Percentiles rank a stretch among this genome's conserved stretches.
These are phyloP conservation scores for Tuber magnatum DNA, from an alignment of 495 filamentous ascomycete genomes.

Conservation along the genomic window DNA sequence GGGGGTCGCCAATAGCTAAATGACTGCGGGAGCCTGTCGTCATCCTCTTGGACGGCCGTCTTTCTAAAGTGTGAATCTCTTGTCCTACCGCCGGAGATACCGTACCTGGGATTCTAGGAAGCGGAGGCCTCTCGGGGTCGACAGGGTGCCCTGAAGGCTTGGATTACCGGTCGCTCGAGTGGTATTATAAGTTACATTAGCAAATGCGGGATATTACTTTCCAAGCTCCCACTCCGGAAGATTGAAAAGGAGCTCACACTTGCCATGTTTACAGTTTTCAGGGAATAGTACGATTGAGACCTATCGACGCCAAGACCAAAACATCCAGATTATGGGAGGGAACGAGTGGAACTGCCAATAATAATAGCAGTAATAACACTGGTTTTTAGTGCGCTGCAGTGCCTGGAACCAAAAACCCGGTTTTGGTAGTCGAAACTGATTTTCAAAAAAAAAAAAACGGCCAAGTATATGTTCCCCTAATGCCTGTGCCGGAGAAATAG, in stretches of 20 bases:
- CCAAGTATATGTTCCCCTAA: no score
- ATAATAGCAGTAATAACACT: not conserved
- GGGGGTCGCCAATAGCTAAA: not conserved
- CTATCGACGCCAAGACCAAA: not conserved
- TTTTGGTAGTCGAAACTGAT: not conserved
- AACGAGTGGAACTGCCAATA: not conserved
- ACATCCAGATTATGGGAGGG: not conserved
- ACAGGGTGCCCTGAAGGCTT: not conserved
- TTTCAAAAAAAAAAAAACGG: not conserved
- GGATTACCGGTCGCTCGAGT: not conserved
- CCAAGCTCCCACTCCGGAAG: not conserved
- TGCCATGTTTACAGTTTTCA: not conserved
- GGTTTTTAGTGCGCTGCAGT: not conserved
- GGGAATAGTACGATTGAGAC: not conserved
- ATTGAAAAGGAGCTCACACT: not conserved
- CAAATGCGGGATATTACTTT: not conserved
- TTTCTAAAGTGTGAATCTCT: not conserved
- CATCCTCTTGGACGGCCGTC: not conserved
- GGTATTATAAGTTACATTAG: not conserved
- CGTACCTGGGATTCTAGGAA: no score
- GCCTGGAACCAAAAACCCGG: not conserved
- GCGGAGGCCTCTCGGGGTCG: no score
- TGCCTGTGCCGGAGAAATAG: no score
- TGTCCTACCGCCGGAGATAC: not conserved
- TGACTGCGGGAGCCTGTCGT: not conserved